phyloP scores from a whole-genome alignment of 768 basidiomycete species.

The Pleurotus tuoliensis region DNA sequence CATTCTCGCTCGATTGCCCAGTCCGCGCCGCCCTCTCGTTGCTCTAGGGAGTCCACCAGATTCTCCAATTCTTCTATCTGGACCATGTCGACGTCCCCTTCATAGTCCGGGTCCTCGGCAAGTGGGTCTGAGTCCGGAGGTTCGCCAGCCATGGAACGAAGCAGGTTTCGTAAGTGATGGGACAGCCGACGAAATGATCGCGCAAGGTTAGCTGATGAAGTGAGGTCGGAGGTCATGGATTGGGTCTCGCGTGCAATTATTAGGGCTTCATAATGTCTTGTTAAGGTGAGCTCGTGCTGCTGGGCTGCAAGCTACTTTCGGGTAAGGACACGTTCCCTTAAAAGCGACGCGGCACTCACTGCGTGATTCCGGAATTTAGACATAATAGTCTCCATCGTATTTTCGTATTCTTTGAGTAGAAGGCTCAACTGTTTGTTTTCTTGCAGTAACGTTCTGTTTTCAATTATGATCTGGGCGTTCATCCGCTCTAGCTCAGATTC shows the following conservation, averaged over 20 bases:
- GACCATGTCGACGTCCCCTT: slow-evolving; percentile 23
- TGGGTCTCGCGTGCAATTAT: slow-evolving; percentile 64
- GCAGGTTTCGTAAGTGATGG: slow-evolving; percentile 64
- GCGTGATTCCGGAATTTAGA: slow-evolving; percentile 89
- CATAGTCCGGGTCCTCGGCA: slow-evolving; percentile 32
- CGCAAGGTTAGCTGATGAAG: slow-evolving; percentile 54
- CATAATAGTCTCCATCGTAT: slow-evolving; percentile 95
- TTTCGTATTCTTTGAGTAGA: slow-evolving; percentile 92
- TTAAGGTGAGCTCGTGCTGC: slow-evolving; percentile 82
- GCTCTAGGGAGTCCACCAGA: slow-evolving; percentile 40
- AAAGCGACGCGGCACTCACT: slow-evolving; percentile 42
- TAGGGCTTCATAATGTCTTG: slow-evolving; percentile 86
- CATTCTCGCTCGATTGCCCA: slow-evolving; percentile 87
- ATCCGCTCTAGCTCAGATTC: slow-evolving; percentile 88
- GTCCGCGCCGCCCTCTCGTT: slow-evolving; percentile 47
- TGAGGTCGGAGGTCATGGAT: slow-evolving; percentile 49
- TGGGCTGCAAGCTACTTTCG: slow-evolving; percentile 76
- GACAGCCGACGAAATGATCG: slow-evolving; percentile 71
- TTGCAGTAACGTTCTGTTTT: slow-evolving; percentile 88
- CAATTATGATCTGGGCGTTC: slow-evolving; percentile 87
- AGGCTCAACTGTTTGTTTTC: slow-evolving; percentile 93
- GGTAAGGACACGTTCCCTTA: slow-evolving; percentile 9
- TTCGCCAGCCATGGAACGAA: slow-evolving; percentile 69
- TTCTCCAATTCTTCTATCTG: slow-evolving; percentile 37
- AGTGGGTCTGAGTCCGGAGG: slow-evolving; percentile 44